Evolutionary conservation across 2,329 filamentous ascomycete genomes (phyloP).

Genomic region (Myriosclerotinia curreyana): DNA sequence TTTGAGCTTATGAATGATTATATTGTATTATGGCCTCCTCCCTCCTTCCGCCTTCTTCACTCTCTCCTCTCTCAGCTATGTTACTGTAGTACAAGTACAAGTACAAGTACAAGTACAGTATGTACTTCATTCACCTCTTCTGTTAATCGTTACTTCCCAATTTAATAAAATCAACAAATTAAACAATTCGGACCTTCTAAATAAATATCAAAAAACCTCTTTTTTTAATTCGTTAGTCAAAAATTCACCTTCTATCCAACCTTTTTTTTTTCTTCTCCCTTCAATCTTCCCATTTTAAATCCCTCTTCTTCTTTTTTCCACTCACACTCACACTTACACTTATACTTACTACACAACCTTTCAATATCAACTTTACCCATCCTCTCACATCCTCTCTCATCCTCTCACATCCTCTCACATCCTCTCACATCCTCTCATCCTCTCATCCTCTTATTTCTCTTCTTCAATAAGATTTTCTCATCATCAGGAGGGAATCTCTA

Average conservation of each 20-base stretch:
- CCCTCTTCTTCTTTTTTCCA: conserved; percentile 16
- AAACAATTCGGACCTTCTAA: conserved; percentile 10
- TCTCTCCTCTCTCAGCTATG: too few relatives aligned
- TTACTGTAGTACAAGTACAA: neutral
- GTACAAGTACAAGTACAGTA: too few relatives aligned
- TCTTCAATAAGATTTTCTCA: conserved; percentile 6
- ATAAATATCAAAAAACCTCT: neutral
- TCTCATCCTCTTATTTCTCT: too few relatives aligned
- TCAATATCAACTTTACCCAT: conserved; percentile 19
- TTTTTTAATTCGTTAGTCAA: neutral
- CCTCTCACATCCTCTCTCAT: neutral
- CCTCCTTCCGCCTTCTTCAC: too few relatives aligned
- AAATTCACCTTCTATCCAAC: neutral
- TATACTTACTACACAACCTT: conserved; percentile 4
- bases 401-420: too few relatives aligned
- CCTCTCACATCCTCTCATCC: too few relatives aligned
- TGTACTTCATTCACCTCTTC: too few relatives aligned
- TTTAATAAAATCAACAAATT: neutral
- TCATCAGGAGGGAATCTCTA: too few relatives aligned
- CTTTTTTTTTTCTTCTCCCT: neutral
- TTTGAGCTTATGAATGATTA: neutral
- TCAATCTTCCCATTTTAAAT: neutral
- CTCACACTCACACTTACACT: too few relatives aligned
- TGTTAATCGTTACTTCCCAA: conserved; percentile 1
- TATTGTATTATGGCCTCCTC: neutral